Percentiles rank a stretch among this genome's conserved stretches.
Evolutionary conservation across 2,329 filamentous ascomycete genomes (phyloP).

Genomic region (Trichoderma cornu-damae): DNA sequence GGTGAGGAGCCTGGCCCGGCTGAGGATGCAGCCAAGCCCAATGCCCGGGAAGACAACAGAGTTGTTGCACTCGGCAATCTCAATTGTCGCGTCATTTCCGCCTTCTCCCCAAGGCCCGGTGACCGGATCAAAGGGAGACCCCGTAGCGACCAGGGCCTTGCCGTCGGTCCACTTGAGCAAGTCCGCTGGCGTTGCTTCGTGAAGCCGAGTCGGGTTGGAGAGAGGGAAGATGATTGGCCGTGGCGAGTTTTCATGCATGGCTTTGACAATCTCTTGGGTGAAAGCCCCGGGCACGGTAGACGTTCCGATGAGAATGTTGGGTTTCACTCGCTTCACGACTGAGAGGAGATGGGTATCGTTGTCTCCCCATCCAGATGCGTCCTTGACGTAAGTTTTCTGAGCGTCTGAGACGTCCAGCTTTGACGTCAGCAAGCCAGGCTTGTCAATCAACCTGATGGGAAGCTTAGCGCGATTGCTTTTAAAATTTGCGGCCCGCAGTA

Average conservation of each 20-base stretch:
- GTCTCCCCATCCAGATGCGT: slow-evolving; percentile 57
- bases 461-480: neutral
- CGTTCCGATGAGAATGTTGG: slow-evolving; percentile 78
- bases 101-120: slow-evolving; percentile 50
- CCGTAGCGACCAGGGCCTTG: slow-evolving; percentile 73
- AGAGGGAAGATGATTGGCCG: slow-evolving; percentile 76
- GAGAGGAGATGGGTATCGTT: slow-evolving; percentile 56
- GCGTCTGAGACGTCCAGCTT: slow-evolving; percentile 59
- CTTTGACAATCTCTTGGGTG: slow-evolving; percentile 65
- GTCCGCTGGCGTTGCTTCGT: slow-evolving; percentile 75
- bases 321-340: slow-evolving; percentile 65
- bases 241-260: slow-evolving; percentile 69
- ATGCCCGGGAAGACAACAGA: slow-evolving; percentile 81
- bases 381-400: slow-evolving; percentile 62
- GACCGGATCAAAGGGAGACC: slow-evolving; percentile 75
- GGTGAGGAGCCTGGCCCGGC: slow-evolving; percentile 60
- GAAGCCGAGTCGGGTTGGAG: slow-evolving; percentile 77
- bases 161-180: slow-evolving; percentile 74
- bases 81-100: slow-evolving; percentile 41
- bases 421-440: slow-evolving; percentile 67
- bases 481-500: too few relatives aligned
- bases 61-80: slow-evolving; percentile 80
- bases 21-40: slow-evolving; percentile 71
- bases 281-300: slow-evolving; percentile 74
- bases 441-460: slow-evolving; percentile 66